phyloP scores from a whole-genome alignment of 768 basidiomycete species.

The Rhizopogon rudus region DNA sequence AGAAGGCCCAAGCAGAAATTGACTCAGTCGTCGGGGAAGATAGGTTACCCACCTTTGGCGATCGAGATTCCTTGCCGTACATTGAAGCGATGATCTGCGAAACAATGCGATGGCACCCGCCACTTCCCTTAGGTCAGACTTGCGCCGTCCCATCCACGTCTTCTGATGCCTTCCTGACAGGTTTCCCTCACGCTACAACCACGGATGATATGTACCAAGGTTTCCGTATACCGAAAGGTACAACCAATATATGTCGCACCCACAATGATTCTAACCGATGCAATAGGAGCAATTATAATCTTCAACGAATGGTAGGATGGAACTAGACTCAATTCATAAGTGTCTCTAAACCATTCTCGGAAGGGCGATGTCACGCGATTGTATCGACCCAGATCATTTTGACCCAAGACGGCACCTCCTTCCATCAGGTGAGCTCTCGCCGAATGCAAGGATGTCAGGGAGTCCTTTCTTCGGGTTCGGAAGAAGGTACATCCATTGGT shows the following conservation, averaged over 20 bases:
- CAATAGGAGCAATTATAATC: neutral
- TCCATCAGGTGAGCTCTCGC: neutral
- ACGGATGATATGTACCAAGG: neutral
- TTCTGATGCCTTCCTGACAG: neutral
- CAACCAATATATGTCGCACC: neutral
- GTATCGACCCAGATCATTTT: neutral
- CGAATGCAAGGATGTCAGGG: neutral
- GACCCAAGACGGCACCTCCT: neutral
- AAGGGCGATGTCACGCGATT: neutral
- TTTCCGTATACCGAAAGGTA: neutral
- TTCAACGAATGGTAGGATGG: neutral
- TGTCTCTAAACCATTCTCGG: neutral
- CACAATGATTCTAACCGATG: neutral
- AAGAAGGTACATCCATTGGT: neutral
- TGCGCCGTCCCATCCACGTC: neutral
- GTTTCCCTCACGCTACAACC: neutral
- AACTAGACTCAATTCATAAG: neutral
- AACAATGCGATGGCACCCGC: slow-evolving; percentile 2
- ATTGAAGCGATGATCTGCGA: slow-evolving; percentile 6
- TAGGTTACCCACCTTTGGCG: neutral
- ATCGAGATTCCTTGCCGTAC: slow-evolving; percentile 1
- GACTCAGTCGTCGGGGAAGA: neutral
- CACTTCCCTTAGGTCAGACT: slow-evolving; percentile 2
- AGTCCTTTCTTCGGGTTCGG: neutral
- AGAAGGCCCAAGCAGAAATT: slow-evolving; percentile 2